Evolutionary conservation across 1,284 basidiomycete species (phyloP).

Genomic region (Leccinum subfulvum): DNA sequence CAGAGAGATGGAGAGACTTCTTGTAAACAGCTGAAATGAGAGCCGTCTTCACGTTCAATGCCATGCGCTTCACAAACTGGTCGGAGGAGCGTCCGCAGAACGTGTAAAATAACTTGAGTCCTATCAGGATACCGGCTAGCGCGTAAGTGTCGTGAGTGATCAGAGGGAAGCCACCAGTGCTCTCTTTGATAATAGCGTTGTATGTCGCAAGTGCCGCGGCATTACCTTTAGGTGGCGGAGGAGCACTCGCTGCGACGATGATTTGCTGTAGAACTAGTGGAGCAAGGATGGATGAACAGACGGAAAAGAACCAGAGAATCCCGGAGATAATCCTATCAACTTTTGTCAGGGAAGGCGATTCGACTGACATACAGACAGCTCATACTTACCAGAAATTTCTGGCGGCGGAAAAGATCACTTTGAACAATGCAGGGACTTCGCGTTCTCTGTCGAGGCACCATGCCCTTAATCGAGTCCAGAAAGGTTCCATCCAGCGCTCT

Average conservation of each 20-base stretch:
- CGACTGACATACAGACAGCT: neutral
- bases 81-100: constrained; percentile 30
- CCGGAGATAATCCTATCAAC: constrained; percentile 25
- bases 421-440: constrained; percentile 21
- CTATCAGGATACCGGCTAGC: constrained; percentile 25
- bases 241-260: constrained; percentile 26
- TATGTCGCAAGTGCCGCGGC: constrained; percentile 25
- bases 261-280: constrained; percentile 29
- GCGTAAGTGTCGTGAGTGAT: constrained; percentile 27
- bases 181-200: constrained; percentile 17
- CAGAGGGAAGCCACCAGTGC: constrained; percentile 30
- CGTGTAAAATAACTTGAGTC: constrained; percentile 24
- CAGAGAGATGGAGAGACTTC: constrained; percentile 29
- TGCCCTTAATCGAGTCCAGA: constrained; percentile 24
- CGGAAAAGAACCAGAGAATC: constrained; percentile 30
- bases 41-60: constrained; percentile 29
- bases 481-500: constrained; percentile 27
- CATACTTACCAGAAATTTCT: constrained; percentile 16
- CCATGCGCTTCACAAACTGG: constrained; percentile 32
- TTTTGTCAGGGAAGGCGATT: constrained; percentile 3
- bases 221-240: constrained; percentile 16
- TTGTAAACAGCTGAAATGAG: constrained; percentile 33
- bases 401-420: constrained; percentile 18
- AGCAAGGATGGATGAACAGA: constrained; percentile 22
- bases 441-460: constrained; percentile 19